Evolutionary conservation across 345 rosid genomes (phyloP).

Genomic region (Stellera chamaejasme): DNA sequence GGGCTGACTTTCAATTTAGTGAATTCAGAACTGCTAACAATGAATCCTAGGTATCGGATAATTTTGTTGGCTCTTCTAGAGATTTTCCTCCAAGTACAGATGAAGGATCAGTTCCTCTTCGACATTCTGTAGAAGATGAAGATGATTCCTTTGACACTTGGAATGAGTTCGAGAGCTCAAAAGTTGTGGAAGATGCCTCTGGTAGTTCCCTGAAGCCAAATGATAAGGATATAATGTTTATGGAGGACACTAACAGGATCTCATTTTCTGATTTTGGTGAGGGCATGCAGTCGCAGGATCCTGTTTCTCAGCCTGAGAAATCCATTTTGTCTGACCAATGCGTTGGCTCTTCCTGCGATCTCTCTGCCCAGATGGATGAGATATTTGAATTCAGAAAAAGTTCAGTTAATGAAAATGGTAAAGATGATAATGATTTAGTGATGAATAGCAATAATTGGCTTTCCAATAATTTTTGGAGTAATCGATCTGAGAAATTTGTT

Average conservation of each 20-base stretch:
- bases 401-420: constrained; percentile 16
- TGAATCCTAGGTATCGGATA: not conserved
- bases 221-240: constrained; percentile 7
- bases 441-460: constrained; percentile 36
- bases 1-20: constrained; percentile 15
- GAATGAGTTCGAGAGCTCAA: constrained; percentile 71
- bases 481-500: constrained; percentile 15
- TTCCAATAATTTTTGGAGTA: constrained; percentile 38
- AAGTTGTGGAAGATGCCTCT: constrained; percentile 27
- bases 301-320: constrained; percentile 22
- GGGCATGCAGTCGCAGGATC: constrained; percentile 37
- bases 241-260: constrained; percentile 20
- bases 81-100: not conserved
- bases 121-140: constrained; percentile 20
- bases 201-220: constrained; percentile 15
- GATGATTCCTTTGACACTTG: constrained; percentile 42
- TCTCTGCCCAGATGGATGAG: constrained; percentile 52
- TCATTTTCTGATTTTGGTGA: constrained; percentile 44
- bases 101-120: not conserved
- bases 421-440: constrained; percentile 27
- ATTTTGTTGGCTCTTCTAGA: constrained; percentile 7
- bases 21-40: constrained; percentile 2
- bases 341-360: constrained; percentile 37
- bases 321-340: constrained; percentile 27
- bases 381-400: constrained; percentile 47